Base-by-base conservation (phyloP, 352 stramenopile species). In the Phytophthora ramorum region DNA sequence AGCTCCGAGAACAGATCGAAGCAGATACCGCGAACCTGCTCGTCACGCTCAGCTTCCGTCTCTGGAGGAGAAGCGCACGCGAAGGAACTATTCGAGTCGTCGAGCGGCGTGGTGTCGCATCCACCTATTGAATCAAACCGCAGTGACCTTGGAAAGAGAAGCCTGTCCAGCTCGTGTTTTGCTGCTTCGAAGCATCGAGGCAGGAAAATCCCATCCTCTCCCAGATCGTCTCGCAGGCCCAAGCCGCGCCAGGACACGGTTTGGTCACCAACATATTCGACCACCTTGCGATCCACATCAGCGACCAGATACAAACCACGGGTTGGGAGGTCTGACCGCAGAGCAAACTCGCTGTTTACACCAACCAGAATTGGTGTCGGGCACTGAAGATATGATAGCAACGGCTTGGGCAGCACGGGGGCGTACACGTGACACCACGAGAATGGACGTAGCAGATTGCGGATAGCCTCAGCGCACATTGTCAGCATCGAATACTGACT, bases 351-450 rank as follows among this genome's bases (percentile, higher is more conserved):
- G 20, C 81, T 91, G 58, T 97, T 89, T 1, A 97, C 69, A 20
- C 91, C 91, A 2, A 96, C 87, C 30, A 97, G 74, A 66, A 97
- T 96, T 9, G 90, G 90, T 38, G 90, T 96, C n/a, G 91, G 91
- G 20, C 89, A 96, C 60, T 97, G 87, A 28, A 97, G 77, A 44
- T 96, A 95, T 24, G 90, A 94, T 4, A 96, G 76, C 41, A 97
- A 68, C 35, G 83, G 66, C 66, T 93, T 88, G 4, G 91, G 90
- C 5, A 97, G 69, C 53, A 96, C 83, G 2, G 90, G 89, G 14
- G 91, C 82, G 65, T 97, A 97, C 49, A 96, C 89, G 56, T 97
- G 91, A 58, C 87, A 95, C 91, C 91, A 97, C 45, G 89, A 83
- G 54, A 97, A 93, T 13, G 91, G 91, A 22, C 91, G 88, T 24